Evolutionary conservation across 345 rosid species (phyloP), one percentile per base, ranked within the genome.

Genomic region (Rhizophora apiculata): DNA sequence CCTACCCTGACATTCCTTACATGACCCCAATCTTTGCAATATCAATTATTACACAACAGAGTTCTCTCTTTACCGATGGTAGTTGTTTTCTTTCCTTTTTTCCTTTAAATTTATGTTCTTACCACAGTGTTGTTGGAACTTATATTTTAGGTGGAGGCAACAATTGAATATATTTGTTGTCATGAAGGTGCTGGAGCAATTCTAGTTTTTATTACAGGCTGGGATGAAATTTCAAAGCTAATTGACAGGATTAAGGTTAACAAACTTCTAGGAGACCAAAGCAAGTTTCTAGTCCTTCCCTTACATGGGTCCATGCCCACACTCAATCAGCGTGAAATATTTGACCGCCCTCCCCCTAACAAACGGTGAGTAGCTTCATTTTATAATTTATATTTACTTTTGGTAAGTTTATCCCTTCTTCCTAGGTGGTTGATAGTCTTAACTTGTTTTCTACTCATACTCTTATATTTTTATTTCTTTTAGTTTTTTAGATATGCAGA

Each of bases 221-320:
- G 98, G 98, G 97, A 91, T 88, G 97, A 94, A 68, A 94, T 94
- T 62, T 88, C 95, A 22, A 88, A 89, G 82, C 86, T 94, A 63
- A 85, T 85, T 63, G 97, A 91, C 72, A 86, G 76, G 76, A 77
- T 94, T 46, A 86, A 88, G 77, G 85, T 76, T 68, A 91, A 94
- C 84, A 84, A 69, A 66, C 75, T 88, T 68, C 87, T 94, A 80
- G 96, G 97, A 70, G 86, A 91, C 68, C 80, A 78, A 63, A 83
- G 84, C 90, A 91, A 84, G 81, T 86, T 89, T 80, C 77, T 91
- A 69, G 85, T 91, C 64, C 90, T 91, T 69, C 97, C 98, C 21
- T 78, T 94, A 3, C 98, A 94, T 83, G 98, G 98, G 68, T 94
- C 96, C 39, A 87, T 94, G 97, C 96, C 98, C 4, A 88, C 96